A percentile compares a stretch with the other conserved stretches of the same genome.
These are phyloP conservation scores for Cephalotrichum gorgonifer DNA, from an alignment of 2,329 filamentous ascomycete genomes.

Conservation along the genomic window DNA sequence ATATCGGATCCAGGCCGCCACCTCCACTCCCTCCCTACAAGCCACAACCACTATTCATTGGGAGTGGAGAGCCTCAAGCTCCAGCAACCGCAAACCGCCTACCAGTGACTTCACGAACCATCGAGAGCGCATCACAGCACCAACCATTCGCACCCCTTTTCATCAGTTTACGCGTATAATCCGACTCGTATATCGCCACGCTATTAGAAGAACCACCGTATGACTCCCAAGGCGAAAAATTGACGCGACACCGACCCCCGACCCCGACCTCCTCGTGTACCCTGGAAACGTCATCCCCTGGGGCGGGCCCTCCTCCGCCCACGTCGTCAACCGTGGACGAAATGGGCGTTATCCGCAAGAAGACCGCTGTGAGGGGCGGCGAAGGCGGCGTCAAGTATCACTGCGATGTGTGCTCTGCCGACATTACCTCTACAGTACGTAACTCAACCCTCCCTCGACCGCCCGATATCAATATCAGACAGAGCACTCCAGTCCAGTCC, in stretches of 20 bases:
- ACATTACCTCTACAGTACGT: constrained; percentile 91
- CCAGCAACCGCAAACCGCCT: not conserved
- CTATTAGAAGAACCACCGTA: constrained; percentile 9
- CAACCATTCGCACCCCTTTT: constrained; percentile 6
- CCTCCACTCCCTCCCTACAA: too few species aligned
- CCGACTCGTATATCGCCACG: constrained; percentile 8
- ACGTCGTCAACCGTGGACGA: constrained; percentile 15
- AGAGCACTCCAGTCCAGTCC: not conserved
- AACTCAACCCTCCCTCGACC: not conserved
- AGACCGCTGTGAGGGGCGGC: constrained; percentile 73
- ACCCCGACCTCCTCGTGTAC: not conserved
- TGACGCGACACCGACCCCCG: not conserved
- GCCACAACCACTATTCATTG: too few species aligned
- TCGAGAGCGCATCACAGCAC: not conserved
- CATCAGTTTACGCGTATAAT: constrained; percentile 20
- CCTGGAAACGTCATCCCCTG: not conserved
- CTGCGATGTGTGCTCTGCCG: constrained; percentile 91
- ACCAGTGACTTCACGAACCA: not conserved
- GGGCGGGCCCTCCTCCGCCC: constrained; percentile 6
- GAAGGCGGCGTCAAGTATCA: constrained; percentile 92
- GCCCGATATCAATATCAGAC: not conserved
- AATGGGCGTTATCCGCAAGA: constrained; percentile 96
- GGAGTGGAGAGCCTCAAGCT: not conserved
- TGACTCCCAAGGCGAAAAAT: not conserved
- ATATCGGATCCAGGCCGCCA: too few species aligned